Evolutionary conservation across 768 basidiomycete genomes (phyloP).

Genomic region (Suillus fuscotomentosus): DNA sequence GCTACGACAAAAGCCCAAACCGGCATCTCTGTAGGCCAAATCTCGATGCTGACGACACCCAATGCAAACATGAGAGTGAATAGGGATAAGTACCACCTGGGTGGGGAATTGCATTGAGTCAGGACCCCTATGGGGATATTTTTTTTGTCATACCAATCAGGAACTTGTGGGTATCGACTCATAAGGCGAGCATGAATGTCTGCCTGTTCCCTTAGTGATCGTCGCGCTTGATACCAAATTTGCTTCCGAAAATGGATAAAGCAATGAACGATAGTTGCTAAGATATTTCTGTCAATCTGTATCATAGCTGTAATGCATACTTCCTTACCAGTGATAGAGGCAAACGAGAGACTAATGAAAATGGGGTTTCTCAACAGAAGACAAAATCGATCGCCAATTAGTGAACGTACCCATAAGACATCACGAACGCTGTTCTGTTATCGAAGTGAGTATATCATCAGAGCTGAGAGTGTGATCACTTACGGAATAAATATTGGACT

Average conservation of each 20-base stretch:
- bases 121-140: background rate
- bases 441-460: constrained; percentile 7
- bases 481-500: constrained; percentile 59
- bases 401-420: constrained; percentile 30
- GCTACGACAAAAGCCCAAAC: constrained; percentile 69
- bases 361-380: constrained; percentile 27
- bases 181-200: constrained; percentile 86
- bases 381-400: no score
- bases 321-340: constrained; percentile 67
- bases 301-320: background rate
- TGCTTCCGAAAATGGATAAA: constrained; percentile 75
- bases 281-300: background rate
- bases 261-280: constrained; percentile 29
- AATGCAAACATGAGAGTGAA: constrained; percentile 71
- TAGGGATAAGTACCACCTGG: constrained; percentile 76
- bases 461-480: constrained; percentile 11
- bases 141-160: background rate
- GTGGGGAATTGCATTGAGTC: background rate
- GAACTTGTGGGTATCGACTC: constrained; percentile 58
- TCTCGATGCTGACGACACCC: constrained; percentile 67
- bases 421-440: constrained; percentile 23
- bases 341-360: constrained; percentile 75
- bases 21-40: constrained; percentile 73
- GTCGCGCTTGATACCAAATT: constrained; percentile 69
- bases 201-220: constrained; percentile 71